Percentiles rank a stretch among this genome's conserved stretches.
These are phyloP conservation scores for Tinospora cordifolia DNA, from an alignment of 164 flowering plant genomes.

Conservation along the genomic window DNA sequence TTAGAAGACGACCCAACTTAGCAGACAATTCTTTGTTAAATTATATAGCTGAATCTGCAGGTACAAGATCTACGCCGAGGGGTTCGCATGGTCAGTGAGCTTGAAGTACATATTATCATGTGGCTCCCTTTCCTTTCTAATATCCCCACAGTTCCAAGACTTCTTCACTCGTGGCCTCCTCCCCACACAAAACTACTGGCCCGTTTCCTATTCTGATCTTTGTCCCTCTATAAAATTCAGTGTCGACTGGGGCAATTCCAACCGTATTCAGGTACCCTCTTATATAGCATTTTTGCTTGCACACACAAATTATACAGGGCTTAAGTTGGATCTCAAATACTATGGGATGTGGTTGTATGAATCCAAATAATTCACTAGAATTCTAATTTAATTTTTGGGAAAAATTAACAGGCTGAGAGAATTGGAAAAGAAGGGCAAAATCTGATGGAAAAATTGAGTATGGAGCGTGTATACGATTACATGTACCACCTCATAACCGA, in stretches of 20 bases:
- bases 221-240: slow-evolving; percentile 64
- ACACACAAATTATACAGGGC: too few species aligned
- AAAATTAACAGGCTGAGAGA: slow-evolving; percentile 41
- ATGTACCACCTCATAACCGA: slow-evolving; percentile 70
- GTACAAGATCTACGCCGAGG: slow-evolving; percentile 91
- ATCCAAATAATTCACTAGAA: too few species aligned
- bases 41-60: slow-evolving; percentile 26
- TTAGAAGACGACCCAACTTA: not conserved
- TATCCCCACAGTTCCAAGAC: slow-evolving; percentile 69
- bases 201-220: slow-evolving; percentile 39
- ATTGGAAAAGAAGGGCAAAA: slow-evolving; percentile 64
- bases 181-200: slow-evolving; percentile 58
- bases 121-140: slow-evolving; percentile 59
- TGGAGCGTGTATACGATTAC: slow-evolving; percentile 67
- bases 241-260: slow-evolving; percentile 73
- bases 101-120: slow-evolving; percentile 80
- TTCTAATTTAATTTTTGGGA: too few species aligned
- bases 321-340: too few species aligned
- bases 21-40: not conserved
- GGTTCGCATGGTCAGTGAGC: slow-evolving; percentile 96
- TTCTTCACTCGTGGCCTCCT: slow-evolving; percentile 81
- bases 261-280: not conserved
- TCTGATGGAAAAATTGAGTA: slow-evolving; percentile 53
- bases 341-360: too few species aligned
- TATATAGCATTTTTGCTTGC: not conserved